Percentiles rank a stretch among this genome's conserved stretches.
These are phyloP conservation scores for Neurospora cerealis DNA, from an alignment of 495 filamentous ascomycete genomes.

Conservation along the genomic window DNA sequence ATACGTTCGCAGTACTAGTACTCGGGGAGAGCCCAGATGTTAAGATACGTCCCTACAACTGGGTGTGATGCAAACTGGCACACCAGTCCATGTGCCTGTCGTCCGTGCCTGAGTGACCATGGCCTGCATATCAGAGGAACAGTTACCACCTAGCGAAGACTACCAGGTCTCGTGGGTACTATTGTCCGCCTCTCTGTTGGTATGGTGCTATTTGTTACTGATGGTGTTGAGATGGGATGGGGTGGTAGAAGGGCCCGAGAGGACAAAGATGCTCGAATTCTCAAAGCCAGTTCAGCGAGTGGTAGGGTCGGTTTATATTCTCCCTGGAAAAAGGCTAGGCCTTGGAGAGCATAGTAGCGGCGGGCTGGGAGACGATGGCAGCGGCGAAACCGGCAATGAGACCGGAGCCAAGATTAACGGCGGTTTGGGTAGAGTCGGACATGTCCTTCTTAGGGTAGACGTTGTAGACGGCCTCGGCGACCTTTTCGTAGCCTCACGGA, in stretches of 20 bases:
- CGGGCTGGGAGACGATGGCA: slow-evolving; percentile 91
- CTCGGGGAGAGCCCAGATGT: not conserved
- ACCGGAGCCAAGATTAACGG: slow-evolving; percentile 89
- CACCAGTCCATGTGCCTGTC: not conserved
- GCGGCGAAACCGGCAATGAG: slow-evolving; percentile 96
- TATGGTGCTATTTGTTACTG: not conserved
- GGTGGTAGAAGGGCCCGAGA: not conserved
- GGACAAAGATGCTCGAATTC: not conserved
- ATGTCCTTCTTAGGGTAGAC: slow-evolving; percentile 65
- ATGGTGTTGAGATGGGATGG: not conserved
- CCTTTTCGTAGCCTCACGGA: slow-evolving; percentile 19
- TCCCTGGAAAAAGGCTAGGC: not conserved
- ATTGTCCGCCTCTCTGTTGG: not conserved
- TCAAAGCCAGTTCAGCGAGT: not conserved
- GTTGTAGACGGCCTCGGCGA: slow-evolving; percentile 67
- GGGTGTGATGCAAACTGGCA: not conserved
- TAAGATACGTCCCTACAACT: not conserved
- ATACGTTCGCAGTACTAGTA: not conserved
- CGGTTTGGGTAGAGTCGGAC: slow-evolving; percentile 68
- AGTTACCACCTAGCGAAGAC: not conserved
- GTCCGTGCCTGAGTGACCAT: not conserved
- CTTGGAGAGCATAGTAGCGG: slow-evolving; percentile 76
- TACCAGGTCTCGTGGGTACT: not conserved
- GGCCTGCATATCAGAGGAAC: not conserved
- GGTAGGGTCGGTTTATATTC: not conserved